Base-by-base conservation (phyloP, 106 monocot genomes). In the Platanthera zijinensis region DNA sequence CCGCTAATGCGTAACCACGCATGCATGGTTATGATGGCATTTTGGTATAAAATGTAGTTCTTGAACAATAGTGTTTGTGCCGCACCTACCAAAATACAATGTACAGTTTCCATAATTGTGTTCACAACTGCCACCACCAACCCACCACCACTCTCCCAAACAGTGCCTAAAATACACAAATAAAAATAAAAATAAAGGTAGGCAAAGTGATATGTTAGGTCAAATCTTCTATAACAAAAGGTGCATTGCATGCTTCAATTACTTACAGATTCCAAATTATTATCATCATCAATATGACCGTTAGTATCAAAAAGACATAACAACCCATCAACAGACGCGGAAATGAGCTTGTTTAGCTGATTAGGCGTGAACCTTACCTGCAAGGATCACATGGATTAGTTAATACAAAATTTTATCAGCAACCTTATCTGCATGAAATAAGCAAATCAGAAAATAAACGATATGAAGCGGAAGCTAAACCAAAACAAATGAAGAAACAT, bases 281-380 rank as follows among this genome's bases (percentile, higher is more conserved):
- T 72, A 57, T 96, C 93, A 45, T 93, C 96, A 77, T 93, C 76
- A 78, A 96, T 93, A 13, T 91, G 80, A 53, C 93, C 93, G 74
- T 83, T 79, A 73, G 93, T 87, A 72, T 88, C 82, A 82, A 91
- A 91, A 74, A 93, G 77, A 74, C 96, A 96, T 64, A 96, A 9
- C 73, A 96, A 79, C 73, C 96, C 96, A 88, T 93, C 96, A 76
- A 93, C 90, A 78, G 96, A 89, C 52, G 91, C 81, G 67, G 96
- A 96, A 79, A 96, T 82, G 62, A 96, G 89, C 72, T 89, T 93
- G 77, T 80, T 91, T 50, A 73, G 82, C 59, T 89, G 85, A 87
- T 84, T 53, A 50, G 91, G 93, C 57, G 78, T 79, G 80, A 96
- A 96, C 32, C 76, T 82, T 57, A 96, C 96, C 96, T 96, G 78